A percentile compares a stretch with the other conserved stretches of the same genome.
Evolutionary conservation across 306 rosid genomes (phyloP).

Genomic region (Rosa rugosa): DNA sequence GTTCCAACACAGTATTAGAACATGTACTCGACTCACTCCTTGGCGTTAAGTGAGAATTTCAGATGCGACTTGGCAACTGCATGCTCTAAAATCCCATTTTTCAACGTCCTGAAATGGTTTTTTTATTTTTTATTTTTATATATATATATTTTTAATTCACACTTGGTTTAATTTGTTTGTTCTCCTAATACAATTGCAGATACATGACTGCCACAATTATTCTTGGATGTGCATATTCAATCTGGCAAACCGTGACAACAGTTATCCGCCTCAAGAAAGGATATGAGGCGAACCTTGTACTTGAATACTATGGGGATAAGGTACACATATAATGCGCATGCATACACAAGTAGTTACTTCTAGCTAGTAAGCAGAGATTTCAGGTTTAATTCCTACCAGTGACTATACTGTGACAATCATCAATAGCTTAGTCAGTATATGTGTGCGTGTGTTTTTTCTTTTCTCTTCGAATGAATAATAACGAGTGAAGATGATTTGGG

Average conservation of each 20-base stretch:
- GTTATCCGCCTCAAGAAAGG: constrained; percentile 12
- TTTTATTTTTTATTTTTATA: not conserved
- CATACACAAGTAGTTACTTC: not conserved
- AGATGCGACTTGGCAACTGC: not conserved
- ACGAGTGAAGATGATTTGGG: not conserved
- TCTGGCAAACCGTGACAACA: constrained; percentile 20
- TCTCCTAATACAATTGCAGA: not conserved
- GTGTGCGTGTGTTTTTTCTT: not conserved
- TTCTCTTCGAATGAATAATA: not conserved
- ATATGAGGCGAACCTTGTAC: not conserved
- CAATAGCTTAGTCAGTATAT: not conserved
- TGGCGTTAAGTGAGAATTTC: not conserved
- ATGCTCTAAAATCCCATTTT: not conserved
- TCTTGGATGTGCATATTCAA: constrained; percentile 20
- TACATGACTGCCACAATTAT: constrained; percentile 15
- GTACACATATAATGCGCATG: not conserved
- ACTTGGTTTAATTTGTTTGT: not conserved
- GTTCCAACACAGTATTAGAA: too few species aligned
- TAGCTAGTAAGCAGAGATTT: not conserved
- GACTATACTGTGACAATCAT: not conserved
- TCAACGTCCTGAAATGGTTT: too few species aligned
- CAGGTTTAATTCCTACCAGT: not conserved
- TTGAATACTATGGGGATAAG: constrained; percentile 30
- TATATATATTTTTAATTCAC: not conserved
- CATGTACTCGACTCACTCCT: too few species aligned